Evolutionary conservation across 495 filamentous ascomycete genomes (phyloP).

Genomic region (Penicillium turbatum): DNA sequence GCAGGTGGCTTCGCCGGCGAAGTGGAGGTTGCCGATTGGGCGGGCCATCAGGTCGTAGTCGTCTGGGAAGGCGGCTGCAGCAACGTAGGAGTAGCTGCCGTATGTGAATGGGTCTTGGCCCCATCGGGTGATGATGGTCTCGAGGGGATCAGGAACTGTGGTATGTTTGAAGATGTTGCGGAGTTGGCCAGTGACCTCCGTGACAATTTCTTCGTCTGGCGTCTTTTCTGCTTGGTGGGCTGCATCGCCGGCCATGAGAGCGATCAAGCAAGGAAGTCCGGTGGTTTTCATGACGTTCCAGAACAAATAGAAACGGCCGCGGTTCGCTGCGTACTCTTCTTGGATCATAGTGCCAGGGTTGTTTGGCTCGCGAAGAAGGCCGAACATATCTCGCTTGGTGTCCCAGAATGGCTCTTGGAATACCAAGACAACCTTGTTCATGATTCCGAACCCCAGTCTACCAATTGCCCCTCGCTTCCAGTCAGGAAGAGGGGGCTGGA

Average conservation of each 20-base stretch:
- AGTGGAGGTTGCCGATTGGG: slow-evolving; percentile 81
- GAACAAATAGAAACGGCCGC: slow-evolving; percentile 92
- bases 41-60: slow-evolving; percentile 95
- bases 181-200: slow-evolving; percentile 74
- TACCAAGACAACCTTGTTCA: slow-evolving; percentile 94
- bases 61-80: slow-evolving; percentile 68
- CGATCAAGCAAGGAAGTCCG: slow-evolving; percentile 80
- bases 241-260: slow-evolving; percentile 95
- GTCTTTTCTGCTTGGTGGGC: slow-evolving; percentile 78
- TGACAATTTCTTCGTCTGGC: slow-evolving; percentile 66
- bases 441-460: slow-evolving; percentile 85
- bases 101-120: slow-evolving; percentile 80
- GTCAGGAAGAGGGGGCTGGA: slow-evolving; percentile 76
- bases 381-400: slow-evolving; percentile 86
- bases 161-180: slow-evolving; percentile 58
- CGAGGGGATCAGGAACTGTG: slow-evolving; percentile 67
- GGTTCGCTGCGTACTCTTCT: slow-evolving; percentile 56
- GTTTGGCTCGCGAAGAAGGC: slow-evolving; percentile 72
- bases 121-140: slow-evolving; percentile 95
- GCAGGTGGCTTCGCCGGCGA: slow-evolving; percentile 94
- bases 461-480: slow-evolving; percentile 80
- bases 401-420: slow-evolving; percentile 94
- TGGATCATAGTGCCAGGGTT: slow-evolving; percentile 50
- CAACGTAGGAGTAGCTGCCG: slow-evolving; percentile 92
- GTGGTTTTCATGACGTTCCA: slow-evolving; percentile 91